Percentiles rank a stretch among this genome's conserved stretches.
Evolutionary conservation across 768 basidiomycete species (phyloP).

Genomic region (Pleurotus sapidus): DNA sequence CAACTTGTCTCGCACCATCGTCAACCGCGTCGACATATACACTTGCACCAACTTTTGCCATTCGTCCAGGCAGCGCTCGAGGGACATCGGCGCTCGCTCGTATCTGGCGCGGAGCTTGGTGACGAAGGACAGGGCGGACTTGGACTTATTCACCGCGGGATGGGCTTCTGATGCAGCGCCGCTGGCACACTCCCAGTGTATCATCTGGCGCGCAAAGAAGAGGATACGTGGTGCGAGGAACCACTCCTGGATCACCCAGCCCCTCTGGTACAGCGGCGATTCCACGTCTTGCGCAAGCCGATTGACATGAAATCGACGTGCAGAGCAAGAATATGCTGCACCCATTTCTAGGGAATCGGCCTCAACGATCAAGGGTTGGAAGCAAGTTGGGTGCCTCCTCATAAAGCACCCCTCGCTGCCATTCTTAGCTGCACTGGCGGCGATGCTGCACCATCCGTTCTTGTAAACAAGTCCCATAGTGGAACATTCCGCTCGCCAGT

Average conservation of each 20-base stretch:
- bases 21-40: neutral
- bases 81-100: neutral
- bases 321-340: neutral
- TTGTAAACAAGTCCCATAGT: neutral
- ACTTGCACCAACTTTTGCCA: neutral
- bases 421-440: neutral
- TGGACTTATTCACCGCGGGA: neutral
- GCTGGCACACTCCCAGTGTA: neutral
- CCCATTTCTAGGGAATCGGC: neutral
- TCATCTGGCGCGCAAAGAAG: neutral
- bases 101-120: neutral
- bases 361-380: neutral
- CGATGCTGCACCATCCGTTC: neutral
- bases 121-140: neutral
- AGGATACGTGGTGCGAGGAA: neutral
- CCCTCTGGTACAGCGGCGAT: neutral
- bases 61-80: neutral
- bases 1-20: neutral
- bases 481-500: neutral
- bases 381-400: neutral
- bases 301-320: neutral
- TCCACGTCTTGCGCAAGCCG: neutral
- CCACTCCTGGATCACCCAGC: neutral
- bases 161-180: neutral
- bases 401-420: neutral